Base-by-base conservation (phyloP, 2,329 filamentous ascomycete species). In the Alternaria novae-zelandiae region DNA sequence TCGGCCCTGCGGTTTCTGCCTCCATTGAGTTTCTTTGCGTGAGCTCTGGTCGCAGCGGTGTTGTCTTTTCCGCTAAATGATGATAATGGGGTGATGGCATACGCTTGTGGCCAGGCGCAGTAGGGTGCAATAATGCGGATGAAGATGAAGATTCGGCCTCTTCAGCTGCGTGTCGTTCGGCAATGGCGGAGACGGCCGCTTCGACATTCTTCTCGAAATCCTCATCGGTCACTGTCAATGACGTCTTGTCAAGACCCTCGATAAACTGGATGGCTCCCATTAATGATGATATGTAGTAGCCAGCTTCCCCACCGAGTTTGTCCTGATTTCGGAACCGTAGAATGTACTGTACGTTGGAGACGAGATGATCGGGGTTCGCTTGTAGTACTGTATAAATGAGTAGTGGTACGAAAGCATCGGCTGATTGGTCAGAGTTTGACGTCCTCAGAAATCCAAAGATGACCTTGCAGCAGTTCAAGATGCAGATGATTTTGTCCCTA, bases 271-370 rank as follows among this genome's bases (percentile, higher is more conserved):
- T 91, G 43, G 94, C 96, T 57, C 96, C 96, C 90, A 95, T 92
- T 86, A 99, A 83, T 8, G 96, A 98, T 30, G 95, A 98, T 59
- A 99, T 88, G 80, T 99, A 99, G 81, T 99, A 99, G 12, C 96
- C 96, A 13, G 96, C 95, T 83, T 99, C 96, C n/a, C 96, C 96
- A 23, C 92, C 92, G 1, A 99, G 88, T 79, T 98, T 98, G 57
- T 99, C 96, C 80, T 97, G 96, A 75, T 98, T 97, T 55, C 96
- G 89, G 83, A 99, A 99, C 49, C 96, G 90, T 55, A 98, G 85
- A 67, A 99, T 98, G 79, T 99, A 99, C 80, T 99, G 96, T 4
- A 99, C 93, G 79, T 99, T 99, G 63, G 94, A 97, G 25, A 98
- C 94, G 32, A 99, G 84, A 79, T 98, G 93, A 65, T 97, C 94